phyloP scores from a whole-genome alignment of 2,329 filamentous ascomycete species.

The Truncatella angustata region DNA sequence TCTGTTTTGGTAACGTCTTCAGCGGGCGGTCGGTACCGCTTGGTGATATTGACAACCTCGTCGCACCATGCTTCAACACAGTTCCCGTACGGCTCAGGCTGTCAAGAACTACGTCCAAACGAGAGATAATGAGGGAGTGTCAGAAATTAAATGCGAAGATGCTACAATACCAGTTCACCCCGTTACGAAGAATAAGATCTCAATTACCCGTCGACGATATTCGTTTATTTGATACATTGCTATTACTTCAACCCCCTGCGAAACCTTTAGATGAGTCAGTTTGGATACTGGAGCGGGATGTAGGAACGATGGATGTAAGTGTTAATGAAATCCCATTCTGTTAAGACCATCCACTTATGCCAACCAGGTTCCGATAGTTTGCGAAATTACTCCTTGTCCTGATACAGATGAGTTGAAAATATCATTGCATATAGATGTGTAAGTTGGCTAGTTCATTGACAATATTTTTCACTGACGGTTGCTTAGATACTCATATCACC shows the following conservation, averaged over 20 bases:
- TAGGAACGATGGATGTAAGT: slow-evolving; percentile 65
- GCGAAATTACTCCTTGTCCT: slow-evolving; percentile 65
- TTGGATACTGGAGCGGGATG: slow-evolving; percentile 57
- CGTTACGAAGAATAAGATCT: slow-evolving; percentile 69
- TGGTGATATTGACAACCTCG: slow-evolving; percentile 65
- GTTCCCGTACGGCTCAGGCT: slow-evolving; percentile 67
- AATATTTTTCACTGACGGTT: no score
- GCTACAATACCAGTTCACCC: slow-evolving; percentile 70
- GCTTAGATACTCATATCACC: no score
- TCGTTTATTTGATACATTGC: slow-evolving; percentile 74
- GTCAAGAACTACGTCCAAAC: slow-evolving; percentile 43
- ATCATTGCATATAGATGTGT: slow-evolving; percentile 61
- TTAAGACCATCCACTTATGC: no score
- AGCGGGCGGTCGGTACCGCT: slow-evolving; percentile 71
- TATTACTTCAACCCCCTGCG: slow-evolving; percentile 71
- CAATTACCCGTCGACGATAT: slow-evolving; percentile 37
- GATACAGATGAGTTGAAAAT: slow-evolving; percentile 52
- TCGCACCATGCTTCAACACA: slow-evolving; percentile 94
- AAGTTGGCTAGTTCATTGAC: slow-evolving; percentile 17
- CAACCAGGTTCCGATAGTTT: slow-evolving; percentile 64
- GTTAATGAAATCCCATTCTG: neutral
- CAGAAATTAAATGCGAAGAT: slow-evolving; percentile 61
- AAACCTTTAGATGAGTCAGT: slow-evolving; percentile 53
- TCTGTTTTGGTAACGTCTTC: slow-evolving; percentile 87
- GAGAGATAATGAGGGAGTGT: slow-evolving; percentile 57